These are phyloP conservation scores for Bipolaris gigantea DNA, from an alignment of 2,329 filamentous ascomycete genomes.

Conservation along the genomic window DNA sequence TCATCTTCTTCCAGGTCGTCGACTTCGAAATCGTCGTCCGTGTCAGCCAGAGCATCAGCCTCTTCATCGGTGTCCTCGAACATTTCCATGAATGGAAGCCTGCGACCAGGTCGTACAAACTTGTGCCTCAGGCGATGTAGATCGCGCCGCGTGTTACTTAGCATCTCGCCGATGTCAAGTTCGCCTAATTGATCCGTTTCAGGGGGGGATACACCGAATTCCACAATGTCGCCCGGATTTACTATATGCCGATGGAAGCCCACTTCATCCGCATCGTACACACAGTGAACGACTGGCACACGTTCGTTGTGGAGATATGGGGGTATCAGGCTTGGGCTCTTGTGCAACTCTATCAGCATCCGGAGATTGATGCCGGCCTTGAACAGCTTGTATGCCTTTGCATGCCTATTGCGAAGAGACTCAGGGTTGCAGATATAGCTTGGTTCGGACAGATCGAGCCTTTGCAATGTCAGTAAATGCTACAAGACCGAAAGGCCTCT, in stretches of 20 bases:
- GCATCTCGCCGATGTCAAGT: conserved; percentile 19
- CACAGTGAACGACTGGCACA: conserved; percentile 22
- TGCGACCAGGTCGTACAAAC: conserved; percentile 8
- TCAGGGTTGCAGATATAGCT: conserved; percentile 32
- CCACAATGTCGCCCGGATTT: not conserved
- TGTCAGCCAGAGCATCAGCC: not conserved
- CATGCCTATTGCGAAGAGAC: conserved; percentile 30
- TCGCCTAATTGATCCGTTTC: conserved; percentile 32
- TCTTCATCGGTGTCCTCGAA: conserved; percentile 5
- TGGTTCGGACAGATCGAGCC: conserved; percentile 9
- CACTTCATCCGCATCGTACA: conserved; percentile 52
- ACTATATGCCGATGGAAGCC: conserved; percentile 32
- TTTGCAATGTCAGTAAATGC: not conserved
- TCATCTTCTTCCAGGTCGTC: conserved; percentile 12
- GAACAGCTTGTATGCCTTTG: conserved; percentile 29
- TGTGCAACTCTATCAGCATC: conserved; percentile 31
- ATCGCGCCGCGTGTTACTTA: conserved; percentile 10
- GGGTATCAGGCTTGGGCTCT: conserved; percentile 28
- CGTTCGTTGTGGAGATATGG: conserved; percentile 39
- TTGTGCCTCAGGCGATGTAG: conserved; percentile 14
- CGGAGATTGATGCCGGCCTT: conserved; percentile 33
- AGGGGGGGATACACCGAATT: conserved; percentile 2
- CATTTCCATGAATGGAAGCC: not conserved
- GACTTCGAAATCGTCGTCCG: conserved; percentile 4
- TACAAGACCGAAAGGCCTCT: not conserved